Evolutionary conservation across 139 green algal genomes (phyloP).

Genomic region (Closterium sp.): DNA sequence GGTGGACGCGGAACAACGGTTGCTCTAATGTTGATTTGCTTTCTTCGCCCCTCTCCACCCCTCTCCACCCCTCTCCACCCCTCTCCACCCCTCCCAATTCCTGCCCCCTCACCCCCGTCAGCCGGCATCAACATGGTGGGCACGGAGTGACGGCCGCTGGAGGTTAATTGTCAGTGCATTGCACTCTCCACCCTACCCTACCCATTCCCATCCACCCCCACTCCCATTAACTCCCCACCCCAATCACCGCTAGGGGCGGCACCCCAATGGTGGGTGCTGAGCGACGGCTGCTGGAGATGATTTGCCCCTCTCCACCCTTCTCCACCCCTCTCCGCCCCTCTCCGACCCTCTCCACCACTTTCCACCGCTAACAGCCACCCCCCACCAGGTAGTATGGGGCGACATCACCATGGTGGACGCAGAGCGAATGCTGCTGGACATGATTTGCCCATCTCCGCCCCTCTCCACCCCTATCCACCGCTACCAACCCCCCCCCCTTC

Average conservation of each 20-base stretch:
- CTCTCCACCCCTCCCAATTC: background rate
- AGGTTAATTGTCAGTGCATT: too few relatives aligned
- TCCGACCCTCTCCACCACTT: too few relatives aligned
- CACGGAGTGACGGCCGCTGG: too few relatives aligned
- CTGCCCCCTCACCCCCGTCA: too few relatives aligned
- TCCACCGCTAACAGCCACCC: too few relatives aligned
- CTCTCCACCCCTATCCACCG: background rate
- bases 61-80: background rate
- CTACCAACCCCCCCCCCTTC: background rate
- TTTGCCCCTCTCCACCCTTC: too few relatives aligned
- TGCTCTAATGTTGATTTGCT: too few relatives aligned
- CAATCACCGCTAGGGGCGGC: background rate
- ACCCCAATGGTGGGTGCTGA: background rate
- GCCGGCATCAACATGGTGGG: too few relatives aligned
- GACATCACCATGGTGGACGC: background rate
- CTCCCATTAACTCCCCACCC: too few relatives aligned
- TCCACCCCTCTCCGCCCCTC: background rate
- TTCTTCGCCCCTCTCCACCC: background rate
- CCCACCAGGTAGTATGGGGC: background rate
- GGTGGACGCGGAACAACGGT: background rate
- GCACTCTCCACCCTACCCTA: too few relatives aligned
- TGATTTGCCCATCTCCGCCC: too few relatives aligned
- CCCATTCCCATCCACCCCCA: background rate
- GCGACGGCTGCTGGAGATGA: background rate
- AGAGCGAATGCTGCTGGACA: background rate